Evolutionary conservation across 1,284 basidiomycete genomes (phyloP).

Genomic region (Leccinum subrobustum): DNA sequence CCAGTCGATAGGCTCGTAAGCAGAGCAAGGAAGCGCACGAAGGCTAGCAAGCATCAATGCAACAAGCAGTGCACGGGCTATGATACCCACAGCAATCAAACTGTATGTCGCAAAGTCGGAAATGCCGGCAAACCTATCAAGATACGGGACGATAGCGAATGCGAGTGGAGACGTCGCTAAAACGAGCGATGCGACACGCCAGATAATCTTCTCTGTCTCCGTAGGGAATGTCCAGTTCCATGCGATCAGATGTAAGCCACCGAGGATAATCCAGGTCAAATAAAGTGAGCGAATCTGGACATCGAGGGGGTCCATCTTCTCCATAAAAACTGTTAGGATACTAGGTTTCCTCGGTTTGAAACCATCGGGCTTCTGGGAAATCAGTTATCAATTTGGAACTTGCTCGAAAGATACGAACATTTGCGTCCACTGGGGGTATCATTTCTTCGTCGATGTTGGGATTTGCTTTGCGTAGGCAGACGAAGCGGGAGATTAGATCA

Average conservation of each 20-base stretch:
- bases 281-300: not conserved
- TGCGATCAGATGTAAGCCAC: not conserved
- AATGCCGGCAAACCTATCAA: not conserved
- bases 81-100: not conserved
- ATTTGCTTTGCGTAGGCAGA: not conserved
- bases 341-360: not conserved
- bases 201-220: not conserved
- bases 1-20: not conserved
- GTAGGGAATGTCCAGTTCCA: not conserved
- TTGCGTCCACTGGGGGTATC: not conserved
- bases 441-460: not conserved
- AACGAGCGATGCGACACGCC: not conserved
- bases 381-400: not conserved
- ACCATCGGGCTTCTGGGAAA: not conserved
- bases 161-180: not conserved
- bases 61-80: not conserved
- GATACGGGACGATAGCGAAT: not conserved
- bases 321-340: not conserved
- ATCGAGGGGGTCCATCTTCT: not conserved
- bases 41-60: constrained; percentile 6
- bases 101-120: not conserved
- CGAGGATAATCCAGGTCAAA: not conserved
- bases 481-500: not conserved
- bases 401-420: not conserved
- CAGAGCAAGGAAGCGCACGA: not conserved